These are phyloP conservation scores for Suillus tomentosus DNA, from an alignment of 768 basidiomycete species.

Conservation along the genomic window DNA sequence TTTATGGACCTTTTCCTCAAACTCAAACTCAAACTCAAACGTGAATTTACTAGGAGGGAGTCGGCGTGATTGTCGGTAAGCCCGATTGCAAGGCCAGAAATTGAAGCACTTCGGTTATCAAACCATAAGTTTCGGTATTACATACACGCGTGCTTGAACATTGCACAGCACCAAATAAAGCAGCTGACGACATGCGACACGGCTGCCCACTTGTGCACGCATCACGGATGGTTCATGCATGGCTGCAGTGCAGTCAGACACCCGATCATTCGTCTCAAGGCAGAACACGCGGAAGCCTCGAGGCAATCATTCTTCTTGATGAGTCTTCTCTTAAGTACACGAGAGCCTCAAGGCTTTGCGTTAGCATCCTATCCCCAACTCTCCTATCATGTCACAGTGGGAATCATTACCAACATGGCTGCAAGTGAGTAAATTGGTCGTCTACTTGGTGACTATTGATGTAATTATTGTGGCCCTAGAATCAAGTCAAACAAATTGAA, in stretches of 20 bases:
- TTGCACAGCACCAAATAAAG: neutral
- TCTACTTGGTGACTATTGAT: neutral
- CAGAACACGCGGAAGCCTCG: constrained; percentile 1
- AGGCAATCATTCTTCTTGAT: neutral
- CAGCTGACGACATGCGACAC: neutral
- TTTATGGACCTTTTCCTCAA: neutral
- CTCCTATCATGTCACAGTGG: constrained; percentile 6
- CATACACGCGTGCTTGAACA: neutral
- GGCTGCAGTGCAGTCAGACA: neutral
- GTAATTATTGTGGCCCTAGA: neutral
- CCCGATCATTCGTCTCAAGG: neutral
- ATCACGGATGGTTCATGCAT: neutral
- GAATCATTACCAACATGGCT: constrained; percentile 4
- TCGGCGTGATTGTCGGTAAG: neutral
- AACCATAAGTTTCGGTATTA: neutral
- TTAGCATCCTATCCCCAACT: neutral
- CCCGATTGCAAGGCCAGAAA: neutral
- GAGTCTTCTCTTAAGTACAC: constrained; percentile 1
- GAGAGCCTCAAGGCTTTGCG: neutral
- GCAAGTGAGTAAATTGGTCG: neutral
- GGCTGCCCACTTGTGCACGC: neutral
- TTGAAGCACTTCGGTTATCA: neutral
- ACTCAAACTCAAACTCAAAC: neutral
- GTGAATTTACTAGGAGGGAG: neutral
- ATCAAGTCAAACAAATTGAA: constrained; percentile 4